A percentile compares a stretch with the other conserved stretches of the same genome.
phyloP scores from a whole-genome alignment of 768 basidiomycete genomes.

The Pulveroboletus sp. region DNA sequence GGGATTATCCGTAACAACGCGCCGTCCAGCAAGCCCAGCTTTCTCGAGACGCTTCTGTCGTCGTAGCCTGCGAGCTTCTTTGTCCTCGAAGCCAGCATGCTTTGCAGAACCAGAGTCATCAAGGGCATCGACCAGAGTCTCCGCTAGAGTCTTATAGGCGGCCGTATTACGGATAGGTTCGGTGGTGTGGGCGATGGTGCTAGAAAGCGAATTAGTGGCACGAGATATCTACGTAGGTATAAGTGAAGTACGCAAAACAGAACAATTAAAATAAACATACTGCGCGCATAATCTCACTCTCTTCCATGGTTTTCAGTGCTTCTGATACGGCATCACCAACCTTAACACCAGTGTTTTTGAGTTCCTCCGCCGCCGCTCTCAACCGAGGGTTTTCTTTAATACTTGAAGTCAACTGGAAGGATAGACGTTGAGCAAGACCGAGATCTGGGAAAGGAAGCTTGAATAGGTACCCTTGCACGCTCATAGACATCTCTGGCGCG shows the following conservation, averaged over 20 bases:
- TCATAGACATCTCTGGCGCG: constrained; percentile 90
- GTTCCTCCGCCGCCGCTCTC: constrained; percentile 89
- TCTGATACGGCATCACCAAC: constrained; percentile 93
- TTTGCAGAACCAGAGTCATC: constrained; percentile 93
- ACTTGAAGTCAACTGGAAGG: constrained; percentile 74
- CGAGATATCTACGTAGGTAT: constrained; percentile 61
- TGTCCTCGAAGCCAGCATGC: constrained; percentile 95
- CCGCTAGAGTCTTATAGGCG: constrained; percentile 89
- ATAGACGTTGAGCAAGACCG: constrained; percentile 4
- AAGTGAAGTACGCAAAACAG: neutral
- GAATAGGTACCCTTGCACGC: constrained; percentile 74
- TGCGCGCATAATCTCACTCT: constrained; percentile 87
- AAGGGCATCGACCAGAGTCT: constrained; percentile 87
- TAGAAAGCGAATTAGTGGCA: constrained; percentile 83
- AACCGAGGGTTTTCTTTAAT: constrained; percentile 95
- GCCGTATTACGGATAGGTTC: constrained; percentile 96
- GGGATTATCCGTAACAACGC: constrained; percentile 64
- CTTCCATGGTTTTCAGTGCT: constrained; percentile 90
- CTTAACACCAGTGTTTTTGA: constrained; percentile 85
- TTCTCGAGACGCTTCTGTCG: constrained; percentile 81
- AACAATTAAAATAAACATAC: constrained; percentile 43
- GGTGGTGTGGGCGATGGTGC: constrained; percentile 82
- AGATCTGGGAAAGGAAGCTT: neutral
- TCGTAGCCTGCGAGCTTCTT: constrained; percentile 80
- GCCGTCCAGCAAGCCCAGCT: constrained; percentile 61